A percentile compares a stretch with the other conserved stretches of the same genome.
phyloP scores from a whole-genome alignment of 352 stramenopile species.

The Globisporangium emineosum region DNA sequence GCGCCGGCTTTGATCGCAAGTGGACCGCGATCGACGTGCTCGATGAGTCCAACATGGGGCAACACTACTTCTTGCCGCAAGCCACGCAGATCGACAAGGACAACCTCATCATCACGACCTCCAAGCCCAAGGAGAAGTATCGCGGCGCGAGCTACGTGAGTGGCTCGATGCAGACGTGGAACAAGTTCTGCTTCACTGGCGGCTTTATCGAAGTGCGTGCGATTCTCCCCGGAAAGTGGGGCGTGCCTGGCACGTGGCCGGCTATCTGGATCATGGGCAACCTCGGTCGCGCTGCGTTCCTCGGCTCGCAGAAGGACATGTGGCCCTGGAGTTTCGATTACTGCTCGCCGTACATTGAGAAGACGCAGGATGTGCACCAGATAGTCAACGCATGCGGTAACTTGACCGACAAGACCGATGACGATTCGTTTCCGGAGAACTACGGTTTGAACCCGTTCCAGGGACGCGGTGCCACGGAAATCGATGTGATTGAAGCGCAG shows the following conservation, averaged over 20 bases:
- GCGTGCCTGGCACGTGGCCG: constrained; percentile 94
- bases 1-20: constrained; percentile 91
- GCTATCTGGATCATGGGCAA: constrained; percentile 98
- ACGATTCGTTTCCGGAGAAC: constrained; percentile 73
- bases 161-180: constrained; percentile 96
- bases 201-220: constrained; percentile 94
- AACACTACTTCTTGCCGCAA: constrained; percentile 96
- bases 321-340: constrained; percentile 97
- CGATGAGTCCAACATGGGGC: constrained; percentile 92
- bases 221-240: constrained; percentile 93
- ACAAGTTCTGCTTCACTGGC: constrained; percentile 99
- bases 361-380: constrained; percentile 89
- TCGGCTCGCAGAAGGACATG: constrained; percentile 90
- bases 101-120: constrained; percentile 91
- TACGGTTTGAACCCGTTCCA: constrained; percentile 90
- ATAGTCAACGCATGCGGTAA: constrained; percentile 94
- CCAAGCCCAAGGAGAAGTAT: constrained; percentile 82
- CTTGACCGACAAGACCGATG: constrained; percentile 92
- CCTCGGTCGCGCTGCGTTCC: constrained; percentile 94
- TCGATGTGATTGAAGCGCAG: constrained; percentile 94
- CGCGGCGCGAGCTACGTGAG: constrained; percentile 78
- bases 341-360: constrained; percentile 84
- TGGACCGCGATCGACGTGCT: constrained; percentile 97
- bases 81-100: constrained; percentile 92
- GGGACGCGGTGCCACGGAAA: constrained; percentile 95